Conservation (phyloP, 768 basidiomycete genomes). For the Hygrophorus pudorinus region DNA sequence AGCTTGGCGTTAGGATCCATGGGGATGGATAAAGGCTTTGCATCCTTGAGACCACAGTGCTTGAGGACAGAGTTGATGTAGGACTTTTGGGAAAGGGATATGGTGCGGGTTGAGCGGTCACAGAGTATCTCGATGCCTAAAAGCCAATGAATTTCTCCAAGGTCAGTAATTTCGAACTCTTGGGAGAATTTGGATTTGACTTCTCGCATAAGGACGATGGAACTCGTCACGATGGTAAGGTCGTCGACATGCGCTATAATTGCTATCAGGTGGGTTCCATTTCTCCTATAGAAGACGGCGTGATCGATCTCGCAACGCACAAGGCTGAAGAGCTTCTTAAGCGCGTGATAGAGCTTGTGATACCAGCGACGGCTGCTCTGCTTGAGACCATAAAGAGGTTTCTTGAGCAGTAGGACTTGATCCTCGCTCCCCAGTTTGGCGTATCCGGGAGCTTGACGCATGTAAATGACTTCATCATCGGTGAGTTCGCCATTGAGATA, state of each 20-base stretch:
- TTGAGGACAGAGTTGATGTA: conserved; percentile 17
- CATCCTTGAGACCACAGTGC: conserved; percentile 11
- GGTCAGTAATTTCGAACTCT: conserved; percentile 14
- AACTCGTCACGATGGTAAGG: conserved; percentile 16
- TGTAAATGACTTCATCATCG: conserved; percentile 27
- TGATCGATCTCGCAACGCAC: conserved; percentile 13
- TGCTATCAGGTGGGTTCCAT: conserved; percentile 9
- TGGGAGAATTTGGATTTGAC: conserved; percentile 17
- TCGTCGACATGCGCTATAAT: conserved; percentile 23
- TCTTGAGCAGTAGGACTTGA: conserved; percentile 14
- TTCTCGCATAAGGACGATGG: conserved; percentile 8
- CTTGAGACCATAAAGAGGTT: conserved; percentile 21
- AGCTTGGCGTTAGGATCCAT: conserved; percentile 11
- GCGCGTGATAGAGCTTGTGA: conserved; percentile 7
- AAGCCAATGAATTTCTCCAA: conserved; percentile 11
- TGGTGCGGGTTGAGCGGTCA: conserved; percentile 7
- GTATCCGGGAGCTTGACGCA: conserved; percentile 28
- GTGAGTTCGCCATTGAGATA: conserved; percentile 30
- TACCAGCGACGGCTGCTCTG: conserved; percentile 20
- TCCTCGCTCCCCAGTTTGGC: background rate
- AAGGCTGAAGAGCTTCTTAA: conserved; percentile 11
- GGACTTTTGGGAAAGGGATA: conserved; percentile 19
- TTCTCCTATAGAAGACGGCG: conserved; percentile 15
- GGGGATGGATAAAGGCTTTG: conserved; percentile 13
- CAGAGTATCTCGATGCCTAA: conserved; percentile 12